A percentile compares a stretch with the other conserved stretches of the same genome.
Evolutionary conservation across 129 eudicot species (phyloP).

Genomic region (Solidago caesia): DNA sequence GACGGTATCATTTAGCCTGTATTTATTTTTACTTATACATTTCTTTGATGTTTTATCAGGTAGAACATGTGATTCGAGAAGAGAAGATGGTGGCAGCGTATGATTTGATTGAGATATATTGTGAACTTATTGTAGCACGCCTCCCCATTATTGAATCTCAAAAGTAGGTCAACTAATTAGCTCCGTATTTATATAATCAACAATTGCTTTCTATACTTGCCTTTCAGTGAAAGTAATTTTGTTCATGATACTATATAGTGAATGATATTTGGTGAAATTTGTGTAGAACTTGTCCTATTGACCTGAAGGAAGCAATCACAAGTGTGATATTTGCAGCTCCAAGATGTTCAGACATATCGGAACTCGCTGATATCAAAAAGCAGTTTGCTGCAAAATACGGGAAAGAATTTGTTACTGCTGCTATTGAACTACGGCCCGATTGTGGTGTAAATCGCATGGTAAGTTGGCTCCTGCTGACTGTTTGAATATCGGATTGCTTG

Average conservation of each 20-base stretch:
- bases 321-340: conserved; percentile 93
- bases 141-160: conserved; percentile 88
- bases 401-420: conserved; percentile 71
- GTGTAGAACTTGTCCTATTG: conserved; percentile 80
- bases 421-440: conserved; percentile 79
- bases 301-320: conserved; percentile 84
- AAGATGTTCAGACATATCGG: conserved; percentile 90
- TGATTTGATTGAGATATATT: conserved; percentile 81
- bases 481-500: background rate
- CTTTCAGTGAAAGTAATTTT: background rate
- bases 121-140: conserved; percentile 88
- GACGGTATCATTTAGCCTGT: background rate
- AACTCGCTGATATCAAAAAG: conserved; percentile 71
- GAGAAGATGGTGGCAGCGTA: conserved; percentile 94
- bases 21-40: background rate
- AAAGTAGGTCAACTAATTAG: conserved; percentile 49
- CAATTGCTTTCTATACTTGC: background rate
- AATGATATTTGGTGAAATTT: background rate
- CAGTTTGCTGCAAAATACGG: conserved; percentile 81
- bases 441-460: conserved; percentile 89
- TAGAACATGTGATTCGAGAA: conserved; percentile 91
- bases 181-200: too few relatives aligned
- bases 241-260: background rate
- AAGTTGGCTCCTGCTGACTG: conserved; percentile 20
- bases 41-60: conserved; percentile 42